Percentiles rank a stretch among this genome's conserved stretches.
Conservation (phyloP, 805 yeast species). For the Starmera dryadoides region DNA sequence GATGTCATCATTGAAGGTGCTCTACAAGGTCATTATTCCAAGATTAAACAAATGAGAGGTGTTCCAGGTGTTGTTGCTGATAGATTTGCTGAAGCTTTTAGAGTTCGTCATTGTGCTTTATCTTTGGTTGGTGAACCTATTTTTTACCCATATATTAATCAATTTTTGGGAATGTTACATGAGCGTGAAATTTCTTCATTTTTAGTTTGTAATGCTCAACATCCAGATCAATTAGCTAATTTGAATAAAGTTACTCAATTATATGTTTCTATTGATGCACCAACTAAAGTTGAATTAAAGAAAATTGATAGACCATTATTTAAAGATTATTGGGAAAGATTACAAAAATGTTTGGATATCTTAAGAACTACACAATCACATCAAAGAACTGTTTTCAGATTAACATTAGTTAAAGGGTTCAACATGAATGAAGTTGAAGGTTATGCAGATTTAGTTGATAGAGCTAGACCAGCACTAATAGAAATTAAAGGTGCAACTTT, state of each 20-base stretch:
- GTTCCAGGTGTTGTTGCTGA: constrained; percentile 92
- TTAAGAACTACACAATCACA: constrained; percentile 63
- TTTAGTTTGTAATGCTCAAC: constrained; percentile 93
- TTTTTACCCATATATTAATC: constrained; percentile 85
- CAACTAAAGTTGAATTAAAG: constrained; percentile 74
- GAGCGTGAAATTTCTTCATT: constrained; percentile 76
- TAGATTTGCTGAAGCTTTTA: constrained; percentile 84
- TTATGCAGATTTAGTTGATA: constrained; percentile 80
- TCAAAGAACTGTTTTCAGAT: constrained; percentile 86
- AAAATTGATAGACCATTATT: constrained; percentile 84
- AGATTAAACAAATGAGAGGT: constrained; percentile 91
- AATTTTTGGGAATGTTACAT: constrained; percentile 75
- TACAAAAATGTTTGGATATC: constrained; percentile 74
- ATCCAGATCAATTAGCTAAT: constrained; percentile 71
- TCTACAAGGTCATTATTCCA: constrained; percentile 79
- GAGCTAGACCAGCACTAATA: constrained; percentile 78
- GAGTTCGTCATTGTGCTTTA: constrained; percentile 84
- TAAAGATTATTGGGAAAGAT: constrained; percentile 89
- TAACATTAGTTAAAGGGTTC: constrained; percentile 89
- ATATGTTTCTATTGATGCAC: constrained; percentile 90
- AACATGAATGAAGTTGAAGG: constrained; percentile 75
- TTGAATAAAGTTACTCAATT: constrained; percentile 80
- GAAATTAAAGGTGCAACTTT: constrained; percentile 94
- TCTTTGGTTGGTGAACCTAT: constrained; percentile 94
- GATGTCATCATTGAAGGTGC: constrained; percentile 82